Base-by-base conservation (phyloP, 2,329 filamentous ascomycete species). In the Parafenestella ontariensis region DNA sequence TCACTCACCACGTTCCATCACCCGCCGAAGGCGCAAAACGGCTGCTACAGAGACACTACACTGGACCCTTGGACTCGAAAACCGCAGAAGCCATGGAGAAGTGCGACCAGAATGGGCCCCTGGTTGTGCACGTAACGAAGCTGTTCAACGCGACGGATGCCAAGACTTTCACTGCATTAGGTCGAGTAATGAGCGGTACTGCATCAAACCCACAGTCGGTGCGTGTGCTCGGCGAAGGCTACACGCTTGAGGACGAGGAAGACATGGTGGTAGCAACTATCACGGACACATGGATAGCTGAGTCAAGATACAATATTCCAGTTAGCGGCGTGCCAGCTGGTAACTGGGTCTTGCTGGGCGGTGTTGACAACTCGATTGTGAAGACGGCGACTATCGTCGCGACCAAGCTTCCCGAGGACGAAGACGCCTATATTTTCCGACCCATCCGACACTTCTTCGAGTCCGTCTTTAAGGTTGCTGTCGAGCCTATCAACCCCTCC, bases 401-500 rank as follows among this genome's bases (percentile, higher is more conserved):
- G 1, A 86, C 87, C 34, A 89, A 87, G 62, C 83, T 96, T 8
- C 89, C 92, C 23, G 89, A 96, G 47, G 87, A 95, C 42, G 94
- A 98, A 75, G 92, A 96, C 58, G 92, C 91, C 0, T 96, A 96
- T 76, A 96, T 99, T 69, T 98, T 99, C 84, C 89, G 88, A 61
- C 94, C 95, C 0, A 85, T 99, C 56, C 87, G 88, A 8, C 95
- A 99, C 78, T 96, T 98, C 77, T 98, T 95, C 28, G 92, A 99
- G 74, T 97, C 94, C 0, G 93, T 99, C 1, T 90, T 99, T 77
- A 99, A 99, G 79, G 90, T 99, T 29, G 95, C 95, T 0, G 94
- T 99, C 8, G 95, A 99, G 78, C 95, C 95, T 1, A 95, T 99
- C 76, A 99, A 98, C 74, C 95, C 95, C 2, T 98, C 94, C 0